These are phyloP conservation scores for Leccinum imitatum DNA, from an alignment of 768 basidiomycete genomes.

Conservation along the genomic window DNA sequence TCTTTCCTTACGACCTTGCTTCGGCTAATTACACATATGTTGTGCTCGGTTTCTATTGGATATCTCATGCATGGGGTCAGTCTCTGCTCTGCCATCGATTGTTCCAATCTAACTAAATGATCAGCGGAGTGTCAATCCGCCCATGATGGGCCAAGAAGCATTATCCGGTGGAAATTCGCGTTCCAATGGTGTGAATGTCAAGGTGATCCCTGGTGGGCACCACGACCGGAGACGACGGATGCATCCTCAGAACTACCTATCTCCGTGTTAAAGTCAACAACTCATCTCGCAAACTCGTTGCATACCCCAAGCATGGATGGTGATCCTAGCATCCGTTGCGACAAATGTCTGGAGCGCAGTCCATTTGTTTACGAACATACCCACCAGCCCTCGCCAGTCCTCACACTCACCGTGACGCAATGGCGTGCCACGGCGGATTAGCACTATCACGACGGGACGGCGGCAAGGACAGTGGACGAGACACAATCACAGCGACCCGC, in stretches of 20 bases:
- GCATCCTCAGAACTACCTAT: neutral
- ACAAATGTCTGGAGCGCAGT: conserved; percentile 42
- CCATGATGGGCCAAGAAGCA: conserved; percentile 45
- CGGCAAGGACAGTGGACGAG: too few species aligned
- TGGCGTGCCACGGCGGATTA: too few species aligned
- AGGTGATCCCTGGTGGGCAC: conserved; percentile 53
- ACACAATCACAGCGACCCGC: too few species aligned
- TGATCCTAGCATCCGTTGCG: conserved; percentile 34
- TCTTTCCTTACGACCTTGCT: conserved; percentile 70
- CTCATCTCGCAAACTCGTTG: neutral
- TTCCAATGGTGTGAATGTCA: conserved; percentile 84
- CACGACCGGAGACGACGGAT: conserved; percentile 1
- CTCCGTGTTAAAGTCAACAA: neutral
- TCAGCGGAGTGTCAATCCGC: conserved; percentile 61
- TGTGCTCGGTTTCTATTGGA: conserved; percentile 61
- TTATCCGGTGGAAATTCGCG: conserved; percentile 79
- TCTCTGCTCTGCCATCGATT: conserved; percentile 2
- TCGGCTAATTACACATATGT: conserved; percentile 50
- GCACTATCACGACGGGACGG: too few species aligned
- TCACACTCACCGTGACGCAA: too few species aligned
- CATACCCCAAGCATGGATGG: neutral
- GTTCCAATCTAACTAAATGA: conserved; percentile 15
- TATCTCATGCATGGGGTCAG: conserved; percentile 56
- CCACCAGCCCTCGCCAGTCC: too few species aligned
- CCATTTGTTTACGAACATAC: conserved; percentile 50